Base-by-base conservation (phyloP, 2,329 filamentous ascomycete species). In the Aureobasidium zeae region DNA sequence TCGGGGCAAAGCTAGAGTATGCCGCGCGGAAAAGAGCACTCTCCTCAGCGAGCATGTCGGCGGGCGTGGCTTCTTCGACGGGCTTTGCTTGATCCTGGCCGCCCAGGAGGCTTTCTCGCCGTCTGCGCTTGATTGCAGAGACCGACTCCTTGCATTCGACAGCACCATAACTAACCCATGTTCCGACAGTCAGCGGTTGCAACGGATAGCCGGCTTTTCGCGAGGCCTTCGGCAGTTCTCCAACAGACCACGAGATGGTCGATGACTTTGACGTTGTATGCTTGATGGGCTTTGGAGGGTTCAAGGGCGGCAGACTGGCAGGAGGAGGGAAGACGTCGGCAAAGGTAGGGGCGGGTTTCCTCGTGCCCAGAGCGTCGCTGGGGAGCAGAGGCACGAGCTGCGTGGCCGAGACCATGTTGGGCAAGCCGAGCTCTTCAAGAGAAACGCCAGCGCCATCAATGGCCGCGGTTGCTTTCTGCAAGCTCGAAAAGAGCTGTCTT, bases 401-500 rank as follows among this genome's bases (percentile, higher is more conserved):
- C 2, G 81, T 83, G 5, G 77, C 72, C 15, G 77, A 76, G 30
- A 94, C 75, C 26, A 86, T 86, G 46, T 77, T 80, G 0, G 88
- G 88, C 19, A 95, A 66, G 15, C 69, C 73, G 26, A 73, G 69
- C 55, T 86, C 81, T 39, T 75, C 72, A 8, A 86, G 64, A 1
- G 56, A 58, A 20, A 68, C 55, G 24, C 64, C 60, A 2, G 56
- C n/a, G 16, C 48, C 44, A n/a, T 43, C 20, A n/a, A 46, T 37
- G 11, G 39, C 48, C 11, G 44, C 35, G 9, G 50, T 28, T 44
- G 52, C 64, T 44, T 74, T 70, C 51, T 83, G 84, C 37, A 94
- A 68, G 61, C 88, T 94, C 3, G 89, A 94, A 60, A 91, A 95
- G 3, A 95, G 69, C 48, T 89, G 83, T 53, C 79, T 81, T 25